phyloP scores from a whole-genome alignment of 208 protist species.

The Crithidia bombi region DNA sequence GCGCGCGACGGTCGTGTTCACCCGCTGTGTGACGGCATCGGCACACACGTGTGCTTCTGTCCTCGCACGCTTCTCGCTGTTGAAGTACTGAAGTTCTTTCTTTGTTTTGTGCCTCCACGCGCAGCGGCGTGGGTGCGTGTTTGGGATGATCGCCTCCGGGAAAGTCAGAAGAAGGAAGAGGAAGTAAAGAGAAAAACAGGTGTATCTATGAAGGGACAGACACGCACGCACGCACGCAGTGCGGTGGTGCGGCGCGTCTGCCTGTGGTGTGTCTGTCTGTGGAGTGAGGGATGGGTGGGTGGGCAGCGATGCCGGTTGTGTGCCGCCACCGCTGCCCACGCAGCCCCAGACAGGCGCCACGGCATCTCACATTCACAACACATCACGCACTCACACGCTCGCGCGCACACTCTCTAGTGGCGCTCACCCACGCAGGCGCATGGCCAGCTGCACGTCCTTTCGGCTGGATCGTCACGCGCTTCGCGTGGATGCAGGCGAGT shows the following conservation, averaged over 20 bases:
- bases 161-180: background rate
- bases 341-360: slow-evolving; percentile 4
- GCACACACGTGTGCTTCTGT: too few relatives aligned
- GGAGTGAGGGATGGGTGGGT: slow-evolving; percentile 11
- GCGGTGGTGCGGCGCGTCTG: background rate
- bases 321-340: slow-evolving; percentile 12
- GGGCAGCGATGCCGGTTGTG: slow-evolving; percentile 5
- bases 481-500: slow-evolving; percentile 90
- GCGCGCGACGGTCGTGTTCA: too few relatives aligned
- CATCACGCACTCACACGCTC: too few relatives aligned
- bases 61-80: too few relatives aligned
- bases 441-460: slow-evolving; percentile 79
- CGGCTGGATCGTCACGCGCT: slow-evolving; percentile 86
- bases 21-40: too few relatives aligned
- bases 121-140: background rate
- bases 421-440: slow-evolving; percentile 70
- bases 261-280: background rate
- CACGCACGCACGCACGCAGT: background rate
- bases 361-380: too few relatives aligned
- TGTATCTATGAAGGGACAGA: slow-evolving; percentile 20
- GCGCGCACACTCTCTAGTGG: slow-evolving; percentile 35
- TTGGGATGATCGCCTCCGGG: slow-evolving; percentile 4
- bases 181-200: slow-evolving; percentile 23
- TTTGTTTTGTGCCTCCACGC: slow-evolving; percentile 2
- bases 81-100: too few relatives aligned